phyloP scores from a whole-genome alignment of 2,329 filamentous ascomycete genomes.

The Hawksworthiomyces lignivorus region DNA sequence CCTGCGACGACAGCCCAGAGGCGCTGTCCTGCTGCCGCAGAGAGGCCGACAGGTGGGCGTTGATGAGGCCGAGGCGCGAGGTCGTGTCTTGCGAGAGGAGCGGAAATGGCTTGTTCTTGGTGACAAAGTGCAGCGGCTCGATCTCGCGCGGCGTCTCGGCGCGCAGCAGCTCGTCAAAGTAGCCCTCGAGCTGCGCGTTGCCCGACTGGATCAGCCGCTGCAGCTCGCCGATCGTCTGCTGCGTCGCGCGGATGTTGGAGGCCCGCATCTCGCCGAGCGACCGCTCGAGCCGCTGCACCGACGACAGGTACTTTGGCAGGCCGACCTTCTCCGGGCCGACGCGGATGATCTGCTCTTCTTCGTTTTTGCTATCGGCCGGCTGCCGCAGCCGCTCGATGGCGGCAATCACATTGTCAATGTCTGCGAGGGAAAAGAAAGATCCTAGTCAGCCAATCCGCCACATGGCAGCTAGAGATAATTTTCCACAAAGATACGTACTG shows the following conservation, averaged over 20 bases:
- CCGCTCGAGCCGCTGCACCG: conserved; percentile 79
- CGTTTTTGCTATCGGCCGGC: conserved; percentile 85
- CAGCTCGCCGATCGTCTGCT: conserved; percentile 77
- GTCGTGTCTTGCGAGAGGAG: conserved; percentile 68
- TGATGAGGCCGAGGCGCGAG: conserved; percentile 70
- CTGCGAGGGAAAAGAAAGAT: no score
- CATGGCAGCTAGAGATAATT: neutral
- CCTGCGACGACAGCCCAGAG: conserved; percentile 48
- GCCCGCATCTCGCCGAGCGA: conserved; percentile 77
- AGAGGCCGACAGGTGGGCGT: conserved; percentile 62
- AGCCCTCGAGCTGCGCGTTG: conserved; percentile 72
- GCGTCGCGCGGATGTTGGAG: conserved; percentile 87
- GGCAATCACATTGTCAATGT: conserved; percentile 77
- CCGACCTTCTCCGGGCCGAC: conserved; percentile 78
- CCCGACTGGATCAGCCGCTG: conserved; percentile 70
- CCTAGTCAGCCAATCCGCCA: no score
- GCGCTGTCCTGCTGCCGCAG: conserved; percentile 53
- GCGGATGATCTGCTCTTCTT: conserved; percentile 86
- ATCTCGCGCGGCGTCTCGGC: conserved; percentile 71
- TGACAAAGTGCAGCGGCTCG: conserved; percentile 87
- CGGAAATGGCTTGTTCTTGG: conserved; percentile 81
- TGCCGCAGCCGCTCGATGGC: conserved; percentile 85
- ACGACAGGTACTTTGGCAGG: conserved; percentile 76
- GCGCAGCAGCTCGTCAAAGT: conserved; percentile 70
- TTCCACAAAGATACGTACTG: conserved; percentile 56